Base-by-base conservation (phyloP, 345 rosid genomes). In the Zanthoxylum bungeanum region DNA sequence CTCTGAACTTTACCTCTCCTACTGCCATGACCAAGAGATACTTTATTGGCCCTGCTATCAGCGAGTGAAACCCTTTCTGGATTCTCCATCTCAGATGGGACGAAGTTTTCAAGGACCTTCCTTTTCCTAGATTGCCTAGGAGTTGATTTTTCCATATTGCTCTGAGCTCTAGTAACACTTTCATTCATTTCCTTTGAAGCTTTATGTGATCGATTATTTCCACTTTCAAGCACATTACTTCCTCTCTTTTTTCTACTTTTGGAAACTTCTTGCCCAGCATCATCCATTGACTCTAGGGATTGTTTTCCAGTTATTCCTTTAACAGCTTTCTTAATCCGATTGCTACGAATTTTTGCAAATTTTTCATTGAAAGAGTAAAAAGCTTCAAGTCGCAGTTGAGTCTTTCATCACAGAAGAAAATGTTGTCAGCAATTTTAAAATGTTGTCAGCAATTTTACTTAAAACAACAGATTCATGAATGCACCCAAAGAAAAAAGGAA, bases 271-370 rank as follows among this genome's bases (percentile, higher is more conserved):
- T 75, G 72, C 59, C 22, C 73, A 59, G 69, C 73, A 66, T 86
- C 85, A 80, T 78, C 91, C 75, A 64, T 64, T 73, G 78, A 53
- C 58, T 81, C 88, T n/a, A 78, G 71, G 0, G 84, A 77, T 62
- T 82, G 79, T 50, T 75, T 80, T 69, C 89, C 86, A 17, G 93
- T 85, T 46, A 95, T 95, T 72, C 96, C 97, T 86, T 85, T 92
- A 72, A 95, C 93, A 64, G 97, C 98, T 63, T 85, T 88, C 59
- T 88, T 91, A 24, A 95, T 95, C 75, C 99, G 88, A 80, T 86
- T 89, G 65, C 98, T 95, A 74, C 96, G 96, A 58, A 95, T 92
- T 82, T 95, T 92, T 4, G 98, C 98, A 82, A 92, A 95, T 80
- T 91, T 91, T 81, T 92, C 98, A 76, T 85, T 95, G 81, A 92